Conservation (phyloP, 306 rosid genomes). For the Vigna unguiculata region DNA sequence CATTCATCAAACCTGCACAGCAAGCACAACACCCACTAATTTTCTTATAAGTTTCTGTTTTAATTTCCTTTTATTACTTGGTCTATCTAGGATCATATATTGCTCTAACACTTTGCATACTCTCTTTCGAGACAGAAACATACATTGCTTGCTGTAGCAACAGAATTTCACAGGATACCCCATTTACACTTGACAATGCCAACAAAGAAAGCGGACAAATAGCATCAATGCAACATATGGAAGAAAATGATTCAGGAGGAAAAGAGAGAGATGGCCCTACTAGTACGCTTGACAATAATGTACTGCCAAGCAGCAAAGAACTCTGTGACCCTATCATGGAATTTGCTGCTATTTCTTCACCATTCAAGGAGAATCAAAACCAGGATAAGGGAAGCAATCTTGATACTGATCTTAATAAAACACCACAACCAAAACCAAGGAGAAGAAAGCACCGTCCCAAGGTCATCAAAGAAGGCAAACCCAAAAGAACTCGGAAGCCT, state of each 20-base stretch:
- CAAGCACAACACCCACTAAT: background rate
- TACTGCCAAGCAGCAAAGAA: conserved; percentile 45
- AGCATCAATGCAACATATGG: conserved; percentile 40
- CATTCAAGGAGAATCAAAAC: conserved; percentile 50
- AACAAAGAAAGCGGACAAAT: conserved; percentile 33
- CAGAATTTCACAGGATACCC: conserved; percentile 46
- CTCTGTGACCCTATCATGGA: conserved; percentile 40
- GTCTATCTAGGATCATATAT: conserved; percentile 8
- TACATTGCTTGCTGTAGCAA: conserved; percentile 38
- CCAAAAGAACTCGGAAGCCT: conserved; percentile 56
- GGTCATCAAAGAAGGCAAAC: conserved; percentile 80
- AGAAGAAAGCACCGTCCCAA: conserved; percentile 86
- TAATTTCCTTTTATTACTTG: conserved; percentile 18
- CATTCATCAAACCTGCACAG: conserved; percentile 16
- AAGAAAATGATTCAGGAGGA: conserved; percentile 40
- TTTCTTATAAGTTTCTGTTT: conserved; percentile 20
- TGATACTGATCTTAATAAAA: conserved; percentile 46
- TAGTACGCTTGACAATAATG: conserved; percentile 42
- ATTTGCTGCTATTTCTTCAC: conserved; percentile 46
- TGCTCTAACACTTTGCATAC: conserved; percentile 25
- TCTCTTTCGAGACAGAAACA: conserved; percentile 48
- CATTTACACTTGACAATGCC: conserved; percentile 55
- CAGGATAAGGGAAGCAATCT: conserved; percentile 48
- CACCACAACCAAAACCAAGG: conserved; percentile 60
- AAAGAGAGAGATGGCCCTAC: conserved; percentile 42